Evolutionary conservation across 306 rosid genomes (phyloP).

Genomic region (Acacia melanoxylon): DNA sequence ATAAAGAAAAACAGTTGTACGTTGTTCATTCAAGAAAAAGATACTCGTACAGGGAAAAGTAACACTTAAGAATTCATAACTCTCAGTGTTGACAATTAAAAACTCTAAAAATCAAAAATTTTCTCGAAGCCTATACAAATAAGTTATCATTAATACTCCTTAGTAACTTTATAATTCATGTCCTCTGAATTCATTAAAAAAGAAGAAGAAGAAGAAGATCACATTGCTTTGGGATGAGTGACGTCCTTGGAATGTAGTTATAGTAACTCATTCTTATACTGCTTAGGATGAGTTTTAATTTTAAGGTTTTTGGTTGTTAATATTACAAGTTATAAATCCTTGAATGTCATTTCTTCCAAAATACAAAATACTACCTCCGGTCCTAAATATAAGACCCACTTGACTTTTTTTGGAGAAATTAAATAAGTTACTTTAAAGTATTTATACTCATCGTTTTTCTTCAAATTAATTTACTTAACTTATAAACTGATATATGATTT

Average conservation of each 20-base stretch:
- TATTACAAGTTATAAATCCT: background rate
- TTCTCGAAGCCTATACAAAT: background rate
- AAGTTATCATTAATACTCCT: background rate
- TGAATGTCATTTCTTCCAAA: background rate
- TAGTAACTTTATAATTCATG: background rate
- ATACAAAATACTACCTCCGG: too few species aligned
- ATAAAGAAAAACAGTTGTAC: slow-evolving; percentile 26
- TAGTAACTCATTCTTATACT: background rate
- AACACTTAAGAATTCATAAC: background rate
- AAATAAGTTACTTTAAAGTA: too few species aligned
- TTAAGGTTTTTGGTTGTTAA: background rate
- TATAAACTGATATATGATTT: too few species aligned
- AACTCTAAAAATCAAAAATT: background rate
- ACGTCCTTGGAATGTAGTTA: background rate
- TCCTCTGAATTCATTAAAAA: background rate
- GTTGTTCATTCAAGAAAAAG: background rate
- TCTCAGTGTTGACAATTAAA: background rate
- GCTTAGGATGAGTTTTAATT: background rate
- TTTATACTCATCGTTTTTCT: too few species aligned
- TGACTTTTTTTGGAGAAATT: too few species aligned
- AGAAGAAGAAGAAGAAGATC: too few species aligned
- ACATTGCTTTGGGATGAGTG: background rate
- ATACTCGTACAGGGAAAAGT: background rate
- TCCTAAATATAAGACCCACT: too few species aligned
- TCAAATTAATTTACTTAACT: too few species aligned